Percentiles rank a stretch among this genome's conserved stretches.
These are phyloP conservation scores for Globisporangium echinulatum DNA, from an alignment of 352 stramenopile species.

Conservation along the genomic window DNA sequence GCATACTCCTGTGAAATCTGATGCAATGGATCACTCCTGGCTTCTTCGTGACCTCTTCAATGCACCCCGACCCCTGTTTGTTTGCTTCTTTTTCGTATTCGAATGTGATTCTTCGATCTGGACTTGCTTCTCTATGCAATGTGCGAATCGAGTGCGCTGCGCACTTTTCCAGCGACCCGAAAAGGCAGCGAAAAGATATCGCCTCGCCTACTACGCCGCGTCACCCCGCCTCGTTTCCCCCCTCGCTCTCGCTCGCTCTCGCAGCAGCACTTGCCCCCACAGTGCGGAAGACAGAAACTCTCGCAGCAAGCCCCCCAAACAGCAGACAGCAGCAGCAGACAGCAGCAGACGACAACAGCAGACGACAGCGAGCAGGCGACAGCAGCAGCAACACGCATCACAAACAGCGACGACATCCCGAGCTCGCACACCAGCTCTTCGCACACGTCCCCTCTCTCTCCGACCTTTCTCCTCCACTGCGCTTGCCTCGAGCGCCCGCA, in stretches of 20 bases:
- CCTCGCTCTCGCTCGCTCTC: not conserved
- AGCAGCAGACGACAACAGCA: not conserved
- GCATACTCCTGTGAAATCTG: not conserved
- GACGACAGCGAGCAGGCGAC: slow-evolving; percentile 1
- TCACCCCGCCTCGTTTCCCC: no score
- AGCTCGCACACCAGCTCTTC: not conserved
- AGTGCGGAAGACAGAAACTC: slow-evolving; percentile 1
- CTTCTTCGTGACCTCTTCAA: no score
- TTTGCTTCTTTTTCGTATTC: slow-evolving; percentile 1
- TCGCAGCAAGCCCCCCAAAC: not conserved
- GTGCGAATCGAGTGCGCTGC: not conserved
- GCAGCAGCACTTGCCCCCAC: no score
- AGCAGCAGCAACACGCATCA: not conserved
- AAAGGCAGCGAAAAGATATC: not conserved
- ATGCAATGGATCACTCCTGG: no score
- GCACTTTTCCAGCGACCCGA: not conserved
- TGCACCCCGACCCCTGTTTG: slow-evolving; percentile 1
- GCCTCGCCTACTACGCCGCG: not conserved
- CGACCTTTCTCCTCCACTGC: not conserved
- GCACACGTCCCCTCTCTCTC: slow-evolving; percentile 1
- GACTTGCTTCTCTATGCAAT: no score
- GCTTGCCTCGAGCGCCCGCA: not conserved
- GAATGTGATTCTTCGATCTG: not conserved
- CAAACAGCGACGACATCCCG: not conserved
- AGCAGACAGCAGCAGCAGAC: not conserved